phyloP scores from a whole-genome alignment of 257 asterid species.

The Ajuga chamaepitys region DNA sequence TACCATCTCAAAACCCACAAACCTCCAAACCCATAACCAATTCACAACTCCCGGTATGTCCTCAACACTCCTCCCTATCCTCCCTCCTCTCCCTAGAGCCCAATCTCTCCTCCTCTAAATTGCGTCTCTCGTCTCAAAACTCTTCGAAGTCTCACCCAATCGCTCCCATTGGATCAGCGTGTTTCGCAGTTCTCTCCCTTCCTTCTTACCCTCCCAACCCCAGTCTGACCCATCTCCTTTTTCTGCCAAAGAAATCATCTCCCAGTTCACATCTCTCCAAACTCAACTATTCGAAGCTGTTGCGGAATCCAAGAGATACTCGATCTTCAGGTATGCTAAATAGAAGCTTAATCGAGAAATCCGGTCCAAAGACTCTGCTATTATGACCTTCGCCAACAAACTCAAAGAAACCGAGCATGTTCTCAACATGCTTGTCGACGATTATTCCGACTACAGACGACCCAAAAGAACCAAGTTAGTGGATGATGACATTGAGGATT shows the following conservation, averaged over 20 bases:
- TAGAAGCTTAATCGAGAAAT: slow-evolving; percentile 59
- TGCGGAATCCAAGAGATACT: slow-evolving; percentile 82
- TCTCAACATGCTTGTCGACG: slow-evolving; percentile 78
- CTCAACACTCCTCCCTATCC: slow-evolving; percentile 75
- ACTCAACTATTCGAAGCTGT: slow-evolving; percentile 79
- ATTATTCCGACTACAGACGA: slow-evolving; percentile 71
- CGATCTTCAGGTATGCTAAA: slow-evolving; percentile 83
- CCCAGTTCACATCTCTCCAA: slow-evolving; percentile 59
- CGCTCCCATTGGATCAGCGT: slow-evolving; percentile 72
- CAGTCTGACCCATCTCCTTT: slow-evolving; percentile 46
- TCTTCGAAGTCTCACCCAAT: slow-evolving; percentile 81
- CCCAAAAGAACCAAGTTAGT: slow-evolving; percentile 52
- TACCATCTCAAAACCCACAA: slow-evolving; percentile 49
- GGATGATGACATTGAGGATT: slow-evolving; percentile 30
- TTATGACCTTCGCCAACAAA: slow-evolving; percentile 67
- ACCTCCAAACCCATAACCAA: slow-evolving; percentile 39
- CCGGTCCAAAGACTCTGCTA: slow-evolving; percentile 55
- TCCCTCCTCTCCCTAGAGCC: slow-evolving; percentile 89
- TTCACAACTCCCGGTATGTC: slow-evolving; percentile 44
- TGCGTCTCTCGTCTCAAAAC: slow-evolving; percentile 75
- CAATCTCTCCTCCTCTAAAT: slow-evolving; percentile 75
- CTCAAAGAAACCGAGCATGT: slow-evolving; percentile 66
- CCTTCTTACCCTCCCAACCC: slow-evolving; percentile 57
- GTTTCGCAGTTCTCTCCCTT: slow-evolving; percentile 70
- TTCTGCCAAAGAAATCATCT: slow-evolving; percentile 60